Evolutionary conservation across 2,329 filamentous ascomycete species (phyloP).

Genomic region (Arthrobotrys megalospora): DNA sequence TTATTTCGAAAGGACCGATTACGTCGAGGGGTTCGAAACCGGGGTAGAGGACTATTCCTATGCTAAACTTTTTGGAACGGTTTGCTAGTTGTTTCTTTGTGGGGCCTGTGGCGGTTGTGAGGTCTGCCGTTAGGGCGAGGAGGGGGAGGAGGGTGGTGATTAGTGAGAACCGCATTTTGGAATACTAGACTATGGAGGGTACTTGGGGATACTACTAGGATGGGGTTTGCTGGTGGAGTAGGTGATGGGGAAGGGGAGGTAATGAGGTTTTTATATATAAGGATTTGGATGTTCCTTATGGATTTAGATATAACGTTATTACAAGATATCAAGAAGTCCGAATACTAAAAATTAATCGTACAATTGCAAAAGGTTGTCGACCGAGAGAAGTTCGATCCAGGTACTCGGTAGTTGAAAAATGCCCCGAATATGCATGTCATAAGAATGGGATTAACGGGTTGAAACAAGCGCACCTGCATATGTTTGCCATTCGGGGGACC

Average conservation of each 20-base stretch:
- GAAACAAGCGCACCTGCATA: conserved; percentile 12
- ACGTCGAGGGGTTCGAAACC: conserved; percentile 69
- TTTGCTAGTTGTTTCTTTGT: conserved; percentile 32
- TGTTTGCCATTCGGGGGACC: neutral
- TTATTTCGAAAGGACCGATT: conserved; percentile 70
- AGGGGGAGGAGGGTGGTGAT: conserved; percentile 69
- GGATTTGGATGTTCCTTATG: too few species aligned
- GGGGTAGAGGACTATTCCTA: conserved; percentile 66
- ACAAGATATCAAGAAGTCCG: too few species aligned
- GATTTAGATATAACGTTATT: too few species aligned
- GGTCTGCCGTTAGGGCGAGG: neutral
- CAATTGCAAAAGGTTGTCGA: neutral
- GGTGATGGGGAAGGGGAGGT: too few species aligned
- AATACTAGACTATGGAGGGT: too few species aligned
- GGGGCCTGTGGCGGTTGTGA: neutral
- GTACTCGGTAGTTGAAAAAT: neutral
- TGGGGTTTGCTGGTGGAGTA: too few species aligned
- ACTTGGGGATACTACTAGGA: too few species aligned
- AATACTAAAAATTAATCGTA: too few species aligned
- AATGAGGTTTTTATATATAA: too few species aligned
- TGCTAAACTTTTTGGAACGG: conserved; percentile 1
- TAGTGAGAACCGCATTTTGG: neutral
- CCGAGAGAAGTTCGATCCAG: neutral
- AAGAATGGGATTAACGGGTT: neutral
- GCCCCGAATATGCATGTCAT: neutral